Evolutionary conservation across 176 grass and related monocot species (phyloP).

Genomic region (Oropetium thomaeum): DNA sequence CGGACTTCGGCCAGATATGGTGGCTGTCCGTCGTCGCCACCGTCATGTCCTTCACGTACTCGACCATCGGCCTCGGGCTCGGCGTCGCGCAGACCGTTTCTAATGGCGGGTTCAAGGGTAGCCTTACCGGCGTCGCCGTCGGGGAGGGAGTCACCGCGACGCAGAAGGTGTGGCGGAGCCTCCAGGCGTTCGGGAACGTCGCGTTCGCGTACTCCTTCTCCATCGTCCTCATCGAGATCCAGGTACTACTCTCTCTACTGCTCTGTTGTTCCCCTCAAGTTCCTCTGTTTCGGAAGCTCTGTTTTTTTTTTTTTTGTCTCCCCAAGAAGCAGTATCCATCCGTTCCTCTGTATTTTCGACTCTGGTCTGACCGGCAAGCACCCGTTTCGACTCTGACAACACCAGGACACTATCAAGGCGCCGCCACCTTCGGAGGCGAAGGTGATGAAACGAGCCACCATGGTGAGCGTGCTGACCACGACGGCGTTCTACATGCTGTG

Average conservation of each 20-base stretch:
- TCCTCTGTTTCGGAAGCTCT: not conserved
- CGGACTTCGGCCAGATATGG: slow-evolving; percentile 74
- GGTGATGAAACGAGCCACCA: slow-evolving; percentile 80
- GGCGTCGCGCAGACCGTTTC: slow-evolving; percentile 52
- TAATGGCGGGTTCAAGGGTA: slow-evolving; percentile 44
- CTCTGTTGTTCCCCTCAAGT: too few species aligned
- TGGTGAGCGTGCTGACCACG: slow-evolving; percentile 61
- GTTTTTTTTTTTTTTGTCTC: too few species aligned
- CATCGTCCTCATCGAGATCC: slow-evolving; percentile 70
- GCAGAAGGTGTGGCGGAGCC: slow-evolving; percentile 54
- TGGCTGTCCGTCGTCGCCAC: slow-evolving; percentile 76
- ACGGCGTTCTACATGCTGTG: slow-evolving; percentile 89
- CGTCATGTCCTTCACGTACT: slow-evolving; percentile 78
- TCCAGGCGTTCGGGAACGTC: slow-evolving; percentile 63
- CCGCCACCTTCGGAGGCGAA: slow-evolving; percentile 74
- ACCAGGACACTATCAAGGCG: slow-evolving; percentile 75
- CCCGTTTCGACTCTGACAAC: too few species aligned
- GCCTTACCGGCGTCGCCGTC: slow-evolving; percentile 55
- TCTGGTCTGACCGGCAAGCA: too few species aligned
- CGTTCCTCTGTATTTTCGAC: too few species aligned
- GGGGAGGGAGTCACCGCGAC: slow-evolving; percentile 25
- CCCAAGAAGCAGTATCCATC: too few species aligned
- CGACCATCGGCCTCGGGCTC: slow-evolving; percentile 51
- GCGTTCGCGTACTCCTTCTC: slow-evolving; percentile 65
- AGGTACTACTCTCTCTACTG: slow-evolving; percentile 5